Evolutionary conservation across 768 basidiomycete genomes (phyloP), one percentile per base, ranked within the genome.

Genomic region (Cubamyces sp.): DNA sequence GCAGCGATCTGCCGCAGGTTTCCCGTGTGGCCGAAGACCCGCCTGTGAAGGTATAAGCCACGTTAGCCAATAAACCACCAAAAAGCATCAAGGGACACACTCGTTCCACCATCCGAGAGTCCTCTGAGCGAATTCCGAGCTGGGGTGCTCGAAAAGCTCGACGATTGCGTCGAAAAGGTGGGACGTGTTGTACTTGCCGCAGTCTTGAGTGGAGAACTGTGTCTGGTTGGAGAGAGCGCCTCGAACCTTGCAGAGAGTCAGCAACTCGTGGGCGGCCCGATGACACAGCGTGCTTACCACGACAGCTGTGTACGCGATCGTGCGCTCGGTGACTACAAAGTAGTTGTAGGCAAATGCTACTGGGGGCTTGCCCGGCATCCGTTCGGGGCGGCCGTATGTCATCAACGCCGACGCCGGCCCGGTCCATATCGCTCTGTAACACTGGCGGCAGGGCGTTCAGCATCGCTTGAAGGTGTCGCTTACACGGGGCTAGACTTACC

Each of bases 301-400:
- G 26, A 56, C 46, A n/a, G 42, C 54, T 6, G 54, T 41, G n/a
- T 56, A 56, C n/a, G 42, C 54, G 7, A 56, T 45, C 15, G 16
- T 25, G 5, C 54, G 42, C 3, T 42, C 26, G 19, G n/a, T 45
- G 7, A 56, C 42, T 15, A 23, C 9, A 7, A 7, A 18, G 3
- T 28, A 3, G 16, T 47, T 56, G 54, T 56, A 47, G 30, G 18
- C 46, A 9, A 12, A 11, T n/a, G 42, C 42, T 5, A 30, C 14
- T n/a, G 54, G 54, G 4, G 54, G 37, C n/a, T 45, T 43, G 5
- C 54, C 54, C 1, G 54, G 18, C 7, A 18, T 56, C 41, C 18
- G 40, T 5, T 37, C 19, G 7, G 34, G 21, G 47, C 47, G 47
- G 25, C 47, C 54, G n/a, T n/a, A 25, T 7, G 15, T 19, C 19